Evolutionary conservation across 2,329 filamentous ascomycete genomes (phyloP).

Genomic region (Paecilomyces fulvus): DNA sequence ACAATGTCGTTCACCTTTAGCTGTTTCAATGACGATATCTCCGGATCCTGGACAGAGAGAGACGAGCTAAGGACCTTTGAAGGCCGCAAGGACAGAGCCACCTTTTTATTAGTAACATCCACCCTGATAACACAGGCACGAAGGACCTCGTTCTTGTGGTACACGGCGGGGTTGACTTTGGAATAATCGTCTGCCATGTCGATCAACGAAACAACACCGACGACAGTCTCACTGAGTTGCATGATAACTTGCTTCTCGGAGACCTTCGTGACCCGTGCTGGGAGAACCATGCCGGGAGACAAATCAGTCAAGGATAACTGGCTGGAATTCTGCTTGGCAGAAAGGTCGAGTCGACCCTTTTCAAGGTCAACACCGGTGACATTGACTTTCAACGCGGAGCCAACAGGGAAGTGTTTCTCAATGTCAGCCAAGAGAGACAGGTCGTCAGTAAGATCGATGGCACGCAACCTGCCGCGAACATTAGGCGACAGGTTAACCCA

Average conservation of each 20-base stretch:
- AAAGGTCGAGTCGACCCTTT: constrained; percentile 72
- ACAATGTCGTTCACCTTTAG: constrained; percentile 69
- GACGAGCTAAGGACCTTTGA: constrained; percentile 86
- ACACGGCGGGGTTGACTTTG: constrained; percentile 64
- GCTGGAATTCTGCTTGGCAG: constrained; percentile 59
- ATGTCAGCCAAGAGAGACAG: constrained; percentile 69
- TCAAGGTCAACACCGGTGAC: constrained; percentile 66
- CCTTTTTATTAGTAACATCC: constrained; percentile 74
- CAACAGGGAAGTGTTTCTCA: constrained; percentile 72
- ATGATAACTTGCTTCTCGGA: constrained; percentile 77
- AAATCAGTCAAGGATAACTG: constrained; percentile 62
- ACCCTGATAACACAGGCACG: constrained; percentile 77
- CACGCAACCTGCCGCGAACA: constrained; percentile 72
- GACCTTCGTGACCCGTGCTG: constrained; percentile 75
- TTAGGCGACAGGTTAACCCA: constrained; percentile 90
- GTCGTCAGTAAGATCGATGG: constrained; percentile 81
- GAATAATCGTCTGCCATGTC: constrained; percentile 83
- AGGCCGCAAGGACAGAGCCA: constrained; percentile 72
- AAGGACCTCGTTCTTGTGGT: constrained; percentile 76
- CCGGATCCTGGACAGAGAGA: constrained; percentile 68
- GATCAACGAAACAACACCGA: constrained; percentile 70
- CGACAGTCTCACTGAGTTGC: constrained; percentile 71
- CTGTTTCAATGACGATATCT: constrained; percentile 63
- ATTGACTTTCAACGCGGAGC: constrained; percentile 75
- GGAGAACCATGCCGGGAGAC: constrained; percentile 70